Evolutionary conservation across 1,284 basidiomycete genomes (phyloP), one percentile per base, ranked within the genome.

Genomic region (Malassezia furfur): DNA sequence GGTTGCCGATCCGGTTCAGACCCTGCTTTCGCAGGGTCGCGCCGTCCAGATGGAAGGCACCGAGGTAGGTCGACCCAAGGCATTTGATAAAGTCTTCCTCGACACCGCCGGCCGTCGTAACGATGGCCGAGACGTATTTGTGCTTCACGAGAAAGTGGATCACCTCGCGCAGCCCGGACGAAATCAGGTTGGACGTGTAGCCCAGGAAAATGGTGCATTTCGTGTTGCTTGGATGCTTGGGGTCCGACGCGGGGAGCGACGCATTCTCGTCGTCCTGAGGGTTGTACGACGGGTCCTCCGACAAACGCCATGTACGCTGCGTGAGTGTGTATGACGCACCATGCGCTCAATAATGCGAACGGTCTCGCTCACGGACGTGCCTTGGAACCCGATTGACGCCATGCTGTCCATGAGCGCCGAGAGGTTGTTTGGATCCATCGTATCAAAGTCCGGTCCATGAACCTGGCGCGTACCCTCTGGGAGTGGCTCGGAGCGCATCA

Each of bases 31-130:
- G 82, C 40, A 99, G 78, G 55, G 85, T 84, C 0, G 90, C 87
- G 9, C 94, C 94, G 65, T 91, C 86, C 45, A 96, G 81, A 70
- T 87, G 83, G 76, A 94, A 99, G 28, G 75, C 65, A 90, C 90
- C 21, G 30, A 98, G 81, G 66, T 93, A 96, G 0, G 94, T 99
- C 70, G 87, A 84, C 10, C 90, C 93, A 6, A 99, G 82, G 74
- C 94, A 98, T 77, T 99, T 99, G 78, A 99, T 96, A 63, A 98
- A 87, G 78, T 99, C 94, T 77, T 99, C 94, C 74, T 99, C 94
- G 61, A 99, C 87, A 3, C 94, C 94, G 1, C 94, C 94, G 1
- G 94, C 94, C 0, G 94, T 99, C 1, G 94, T 99, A 17, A 96
- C 93, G 50, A 99, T 80, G 8, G 84, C 87, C 25, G 85, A 82